A percentile compares a stretch with the other conserved stretches of the same genome.
phyloP scores from a whole-genome alignment of 2,329 filamentous ascomycete genomes.

The Claviceps sp. region DNA sequence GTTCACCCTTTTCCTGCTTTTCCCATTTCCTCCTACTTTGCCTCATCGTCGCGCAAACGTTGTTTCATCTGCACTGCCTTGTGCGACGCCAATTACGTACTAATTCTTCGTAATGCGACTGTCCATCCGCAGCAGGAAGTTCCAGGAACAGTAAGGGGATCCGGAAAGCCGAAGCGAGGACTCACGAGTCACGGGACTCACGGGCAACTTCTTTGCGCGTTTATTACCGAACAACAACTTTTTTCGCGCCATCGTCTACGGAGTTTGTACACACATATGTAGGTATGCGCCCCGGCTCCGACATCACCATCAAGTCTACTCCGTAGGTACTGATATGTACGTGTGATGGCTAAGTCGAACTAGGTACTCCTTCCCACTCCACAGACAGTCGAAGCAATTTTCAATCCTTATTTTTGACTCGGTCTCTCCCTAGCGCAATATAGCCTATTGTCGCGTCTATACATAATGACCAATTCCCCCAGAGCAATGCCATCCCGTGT shows the following conservation, averaged over 20 bases:
- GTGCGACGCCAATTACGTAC: neutral
- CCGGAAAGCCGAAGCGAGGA: neutral
- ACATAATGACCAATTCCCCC: neutral
- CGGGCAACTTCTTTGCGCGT: too few relatives aligned
- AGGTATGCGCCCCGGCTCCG: too few relatives aligned
- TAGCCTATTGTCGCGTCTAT: neutral
- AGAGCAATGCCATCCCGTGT: neutral
- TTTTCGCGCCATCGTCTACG: neutral
- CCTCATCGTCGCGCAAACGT: neutral
- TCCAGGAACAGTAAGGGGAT: neutral
- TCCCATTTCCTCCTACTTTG: neutral
- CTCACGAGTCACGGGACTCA: too few relatives aligned
- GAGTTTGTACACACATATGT: neutral
- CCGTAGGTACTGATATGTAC: too few relatives aligned
- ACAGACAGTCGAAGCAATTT: neutral
- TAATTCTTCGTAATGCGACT: neutral
- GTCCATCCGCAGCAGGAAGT: neutral
- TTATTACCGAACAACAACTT: too few relatives aligned
- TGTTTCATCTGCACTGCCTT: neutral
- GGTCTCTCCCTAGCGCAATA: neutral
- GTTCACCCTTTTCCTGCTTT: neutral
- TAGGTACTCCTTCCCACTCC: neutral
- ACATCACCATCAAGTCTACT: neutral
- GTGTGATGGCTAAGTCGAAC: neutral
- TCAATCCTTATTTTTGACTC: neutral